Evolutionary conservation across 148 eudicot genomes (phyloP).

Genomic region (Polygonum aviculare): DNA sequence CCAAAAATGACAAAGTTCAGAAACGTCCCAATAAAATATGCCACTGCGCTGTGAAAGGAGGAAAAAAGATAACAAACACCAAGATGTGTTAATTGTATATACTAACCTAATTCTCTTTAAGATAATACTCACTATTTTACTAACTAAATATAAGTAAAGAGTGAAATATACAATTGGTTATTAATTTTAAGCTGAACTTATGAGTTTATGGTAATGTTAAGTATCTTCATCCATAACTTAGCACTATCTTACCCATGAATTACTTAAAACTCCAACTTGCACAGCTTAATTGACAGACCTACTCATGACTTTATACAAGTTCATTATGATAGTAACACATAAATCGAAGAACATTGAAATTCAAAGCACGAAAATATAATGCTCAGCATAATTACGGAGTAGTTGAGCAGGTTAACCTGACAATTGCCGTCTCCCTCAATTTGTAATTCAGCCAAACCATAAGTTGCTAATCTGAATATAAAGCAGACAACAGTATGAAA

Average conservation of each 20-base stretch:
- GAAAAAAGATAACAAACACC: background rate
- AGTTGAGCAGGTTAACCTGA: slow-evolving; percentile 37
- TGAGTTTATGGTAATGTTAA: background rate
- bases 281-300: background rate
- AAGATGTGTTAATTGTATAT: background rate
- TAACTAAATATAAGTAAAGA: background rate
- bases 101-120: no score
- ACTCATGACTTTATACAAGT: background rate
- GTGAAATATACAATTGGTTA: background rate
- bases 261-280: background rate
- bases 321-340: background rate
- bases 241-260: background rate
- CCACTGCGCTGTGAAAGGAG: background rate
- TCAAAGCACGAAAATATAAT: background rate
- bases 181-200: background rate
- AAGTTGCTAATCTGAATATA: slow-evolving; percentile 49
- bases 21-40: background rate
- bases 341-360: background rate
- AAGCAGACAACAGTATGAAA: background rate
- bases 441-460: slow-evolving; percentile 62
- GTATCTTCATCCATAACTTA: background rate
- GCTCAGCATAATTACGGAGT: background rate
- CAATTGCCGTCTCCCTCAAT: slow-evolving; percentile 81
- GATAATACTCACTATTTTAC: background rate
- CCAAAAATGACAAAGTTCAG: background rate